Conservation (phyloP, 257 asterid species). For the Solanum phureja region DNA sequence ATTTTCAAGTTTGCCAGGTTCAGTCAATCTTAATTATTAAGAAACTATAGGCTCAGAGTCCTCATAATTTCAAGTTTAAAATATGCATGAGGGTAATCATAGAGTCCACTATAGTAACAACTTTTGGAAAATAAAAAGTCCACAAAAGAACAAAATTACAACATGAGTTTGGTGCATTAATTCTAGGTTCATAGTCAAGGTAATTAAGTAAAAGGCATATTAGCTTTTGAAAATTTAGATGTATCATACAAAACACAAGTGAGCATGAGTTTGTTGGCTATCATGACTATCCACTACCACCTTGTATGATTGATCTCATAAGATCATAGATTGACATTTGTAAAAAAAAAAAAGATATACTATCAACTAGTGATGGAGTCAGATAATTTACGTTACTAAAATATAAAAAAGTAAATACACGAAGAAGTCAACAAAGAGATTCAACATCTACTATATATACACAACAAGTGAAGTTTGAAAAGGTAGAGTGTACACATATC, state of each 20-base stretch:
- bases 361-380: not conserved
- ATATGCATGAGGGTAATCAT: not conserved
- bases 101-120: not conserved
- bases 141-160: not conserved
- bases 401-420: not conserved
- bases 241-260: not conserved
- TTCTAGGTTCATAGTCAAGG: not conserved
- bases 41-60: not conserved
- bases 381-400: not conserved
- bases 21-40: not conserved
- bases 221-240: not conserved
- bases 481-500: not conserved
- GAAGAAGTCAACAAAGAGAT: not conserved
- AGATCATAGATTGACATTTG: not conserved
- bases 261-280: not conserved
- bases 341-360: not conserved
- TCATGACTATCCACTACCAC: not conserved
- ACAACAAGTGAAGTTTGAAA: fast-evolving
- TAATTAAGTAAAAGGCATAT: not conserved
- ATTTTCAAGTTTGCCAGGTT: not conserved
- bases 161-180: not conserved
- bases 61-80: not conserved
- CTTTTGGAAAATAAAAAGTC: not conserved
- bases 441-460: not conserved
- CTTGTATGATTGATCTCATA: not conserved